Evolutionary conservation across 768 basidiomycete species (phyloP), one percentile per base, ranked within the genome.

Genomic region (Lactarius pseudohatsudake): DNA sequence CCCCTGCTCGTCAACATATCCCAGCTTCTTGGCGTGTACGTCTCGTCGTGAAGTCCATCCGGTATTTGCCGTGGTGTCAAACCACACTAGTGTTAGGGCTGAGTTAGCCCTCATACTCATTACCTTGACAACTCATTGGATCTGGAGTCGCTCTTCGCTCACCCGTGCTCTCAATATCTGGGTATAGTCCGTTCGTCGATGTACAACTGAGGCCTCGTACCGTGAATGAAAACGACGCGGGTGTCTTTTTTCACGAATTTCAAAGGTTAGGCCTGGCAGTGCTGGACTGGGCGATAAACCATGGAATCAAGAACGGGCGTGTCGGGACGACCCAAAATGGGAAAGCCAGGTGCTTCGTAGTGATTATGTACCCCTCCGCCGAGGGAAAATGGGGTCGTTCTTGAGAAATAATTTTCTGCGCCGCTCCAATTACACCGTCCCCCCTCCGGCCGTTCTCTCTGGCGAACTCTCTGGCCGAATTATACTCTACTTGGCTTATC

Each of bases 81-180:
- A 78, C 34, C 68, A 79, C 81, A 6, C 88, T 43, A 9, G n/a
- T 47, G 45, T 47, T 88, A 3, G n/a, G n/a, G n/a, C n/a, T n/a
- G n/a, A n/a, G 6, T 77, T 92, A 93, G 90, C 75, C 74, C 65
- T 69, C 75, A 7, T 86, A 57, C 26, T 26, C 7, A 79, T 11
- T 71, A 77, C n/a, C 77, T 89, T 50, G 74, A 81, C 11, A 76
- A 78, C 60, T 77, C 80, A 32, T 66, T 70, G 9, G 83, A 82
- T 72, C 85, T 81, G 13, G 76, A 82, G 0, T 76, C 80, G 7
- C 82, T 94, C 9, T 81, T 93, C 8, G 87, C 91, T 0, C 92
- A 93, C 75, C 81, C 91, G 1, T 92, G 92, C 72, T 88, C 91
- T n/a, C 83, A 90, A 40, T 92, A 92, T 75, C 82, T 92, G 38